A percentile compares a stretch with the other conserved stretches of the same genome.
Conservation (phyloP, 805 yeast genomes). For the Candida corydali region DNA sequence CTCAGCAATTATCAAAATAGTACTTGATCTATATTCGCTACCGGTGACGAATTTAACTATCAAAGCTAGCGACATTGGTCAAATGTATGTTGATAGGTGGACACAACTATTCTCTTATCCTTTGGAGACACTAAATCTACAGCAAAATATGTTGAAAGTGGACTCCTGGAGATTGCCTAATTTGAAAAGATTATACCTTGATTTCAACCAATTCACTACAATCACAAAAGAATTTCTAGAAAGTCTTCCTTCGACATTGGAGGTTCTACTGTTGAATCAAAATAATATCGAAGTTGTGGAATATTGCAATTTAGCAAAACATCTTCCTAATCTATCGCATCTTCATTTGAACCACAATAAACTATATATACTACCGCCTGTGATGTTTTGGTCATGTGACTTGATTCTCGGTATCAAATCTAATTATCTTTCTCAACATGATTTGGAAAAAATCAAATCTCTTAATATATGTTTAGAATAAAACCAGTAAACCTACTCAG, state of each 20-base stretch:
- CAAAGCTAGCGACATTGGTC: conserved; percentile 32
- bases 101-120: conserved; percentile 21
- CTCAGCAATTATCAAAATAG: conserved; percentile 22
- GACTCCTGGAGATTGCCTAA: conserved; percentile 18
- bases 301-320: not conserved
- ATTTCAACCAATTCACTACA: conserved; percentile 19
- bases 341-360: conserved; percentile 16
- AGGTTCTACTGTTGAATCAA: conserved; percentile 13
- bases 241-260: conserved; percentile 25
- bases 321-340: conserved; percentile 18
- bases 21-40: conserved; percentile 14
- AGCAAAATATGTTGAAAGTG: conserved; percentile 20
- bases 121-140: conserved; percentile 19
- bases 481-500: conserved; percentile 3
- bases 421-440: conserved; percentile 13
- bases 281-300: conserved; percentile 11
- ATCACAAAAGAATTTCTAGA: conserved; percentile 17
- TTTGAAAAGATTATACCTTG: conserved; percentile 20
- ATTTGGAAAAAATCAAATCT: conserved; percentile 7
- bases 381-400: conserved; percentile 7
- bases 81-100: conserved; percentile 29
- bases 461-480: conserved; percentile 4
- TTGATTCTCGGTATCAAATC: conserved; percentile 12
- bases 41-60: conserved; percentile 16
- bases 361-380: conserved; percentile 7